Conservation (phyloP, 139 green algal genomes). For the Chlamydomonas asymmetrica region DNA sequence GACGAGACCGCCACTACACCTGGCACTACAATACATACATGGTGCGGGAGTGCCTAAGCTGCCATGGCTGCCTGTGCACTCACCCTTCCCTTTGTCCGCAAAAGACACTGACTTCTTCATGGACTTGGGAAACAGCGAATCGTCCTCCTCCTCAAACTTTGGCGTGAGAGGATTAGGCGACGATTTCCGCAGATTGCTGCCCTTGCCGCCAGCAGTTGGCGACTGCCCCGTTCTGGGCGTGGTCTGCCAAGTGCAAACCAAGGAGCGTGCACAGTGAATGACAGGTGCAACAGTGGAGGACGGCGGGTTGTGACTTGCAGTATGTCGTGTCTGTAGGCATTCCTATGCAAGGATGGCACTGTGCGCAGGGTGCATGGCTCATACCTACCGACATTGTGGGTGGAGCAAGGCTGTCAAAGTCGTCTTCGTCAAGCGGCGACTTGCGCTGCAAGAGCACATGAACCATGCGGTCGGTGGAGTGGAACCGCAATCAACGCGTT, state of each 20-base stretch:
- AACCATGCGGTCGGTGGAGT: background rate
- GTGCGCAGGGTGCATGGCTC: no score
- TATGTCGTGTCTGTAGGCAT: no score
- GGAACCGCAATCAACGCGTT: background rate
- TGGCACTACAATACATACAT: background rate
- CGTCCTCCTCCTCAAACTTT: conserved; percentile 14
- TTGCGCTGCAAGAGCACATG: background rate
- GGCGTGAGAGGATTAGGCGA: conserved; percentile 1
- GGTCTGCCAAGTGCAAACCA: background rate
- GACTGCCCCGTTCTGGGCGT: background rate
- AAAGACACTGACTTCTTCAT: conserved; percentile 21
- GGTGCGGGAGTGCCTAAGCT: background rate
- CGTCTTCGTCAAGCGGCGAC: background rate
- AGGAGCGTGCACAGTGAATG: background rate
- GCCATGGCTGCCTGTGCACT: background rate
- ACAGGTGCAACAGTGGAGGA: background rate
- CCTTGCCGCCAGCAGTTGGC: background rate
- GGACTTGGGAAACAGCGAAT: conserved; percentile 5
- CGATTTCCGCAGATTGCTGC: conserved; percentile 13
- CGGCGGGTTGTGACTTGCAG: no score
- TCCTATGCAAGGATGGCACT: no score
- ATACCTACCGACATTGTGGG: background rate
- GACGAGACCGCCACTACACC: background rate
- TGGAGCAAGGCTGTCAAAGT: background rate
- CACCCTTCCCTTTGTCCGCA: background rate